Evolutionary conservation across 768 basidiomycete species (phyloP), one percentile per base, ranked within the genome.

Genomic region (Neoboletus magnificus): DNA sequence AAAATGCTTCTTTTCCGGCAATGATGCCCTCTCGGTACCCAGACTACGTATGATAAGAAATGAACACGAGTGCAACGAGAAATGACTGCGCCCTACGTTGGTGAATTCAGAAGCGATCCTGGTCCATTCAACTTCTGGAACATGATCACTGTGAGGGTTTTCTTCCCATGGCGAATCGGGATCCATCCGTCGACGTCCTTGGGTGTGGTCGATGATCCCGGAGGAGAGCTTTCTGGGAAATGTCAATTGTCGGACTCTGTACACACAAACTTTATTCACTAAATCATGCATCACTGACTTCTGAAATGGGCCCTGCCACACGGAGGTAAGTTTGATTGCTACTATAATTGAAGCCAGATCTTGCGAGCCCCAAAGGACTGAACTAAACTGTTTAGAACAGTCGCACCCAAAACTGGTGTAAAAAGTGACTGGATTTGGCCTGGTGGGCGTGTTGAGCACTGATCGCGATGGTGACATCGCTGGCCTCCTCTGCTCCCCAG

Each of bases 21-120:
- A 86, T 89, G 63, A 98, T 96, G 7, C 96, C 96, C 73, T 98
- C 95, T n/a, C 96, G 84, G 66, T 98, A 98, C 2, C 96, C 96
- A 18, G 84, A 84, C 96, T 97, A n/a, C n/a, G n/a, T n/a, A 45
- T 10, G 45, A 50, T 35, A 11, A 39, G 16, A 45, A 32, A 40
- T 56, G 50, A 60, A 29, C 35, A 23, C 3, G 43, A 23, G 44
- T 47, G 22, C 11, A n/a, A 53, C 41, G 35, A 20, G 25, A 47
- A 9, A 22, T 7, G 43, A 51, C 15, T 6, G 35, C 8, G 11
- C 54, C 78, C 46, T 71, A 89, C 89, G 63, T 86, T 89, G 20
- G 83, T 86, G 68, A 90, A 91, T 35, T 84, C 81, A 1, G 78
- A 77, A 1, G 86, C 81, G 50, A 91, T 77, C 60, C 78, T 86